A percentile compares a stretch with the other conserved stretches of the same genome.
These are phyloP conservation scores for Penicillium freii DNA, from an alignment of 2,329 filamentous ascomycete genomes.

Conservation along the genomic window DNA sequence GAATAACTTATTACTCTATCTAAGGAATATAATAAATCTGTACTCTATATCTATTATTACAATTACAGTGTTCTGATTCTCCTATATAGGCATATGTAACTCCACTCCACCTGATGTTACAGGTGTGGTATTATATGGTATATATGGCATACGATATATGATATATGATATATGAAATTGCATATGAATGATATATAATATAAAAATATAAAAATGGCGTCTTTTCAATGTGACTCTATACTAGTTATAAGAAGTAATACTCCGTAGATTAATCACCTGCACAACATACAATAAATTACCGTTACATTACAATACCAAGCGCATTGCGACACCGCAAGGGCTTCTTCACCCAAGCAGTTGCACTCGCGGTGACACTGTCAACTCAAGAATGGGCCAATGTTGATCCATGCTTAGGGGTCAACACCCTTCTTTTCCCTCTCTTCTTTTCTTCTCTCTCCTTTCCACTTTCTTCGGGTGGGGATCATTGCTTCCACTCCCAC, in stretches of 20 bases:
- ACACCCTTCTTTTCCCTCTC: conserved; percentile 3
- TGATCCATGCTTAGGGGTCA: conserved; percentile 26
- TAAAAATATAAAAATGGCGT: neutral
- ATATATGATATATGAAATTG: neutral
- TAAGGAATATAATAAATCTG: neutral
- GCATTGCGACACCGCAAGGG: conserved; percentile 28
- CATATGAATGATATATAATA: no score
- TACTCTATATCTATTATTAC: neutral
- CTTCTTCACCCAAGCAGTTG: conserved; percentile 19
- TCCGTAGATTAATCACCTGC: neutral
- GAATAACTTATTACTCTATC: neutral
- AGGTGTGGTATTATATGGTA: neutral
- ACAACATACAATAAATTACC: conserved; percentile 8
- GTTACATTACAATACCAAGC: conserved; percentile 12
- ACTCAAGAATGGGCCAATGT: conserved; percentile 28
- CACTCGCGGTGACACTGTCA: conserved; percentile 25
- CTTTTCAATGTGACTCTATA: neutral
- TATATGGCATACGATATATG: no score
- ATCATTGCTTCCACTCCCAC: conserved; percentile 14
- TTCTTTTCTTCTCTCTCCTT: neutral
- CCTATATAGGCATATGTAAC: neutral
- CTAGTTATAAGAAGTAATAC: neutral
- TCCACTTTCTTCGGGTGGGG: conserved; percentile 9
- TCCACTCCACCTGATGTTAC: neutral
- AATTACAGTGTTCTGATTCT: neutral